Base-by-base conservation (phyloP, 768 basidiomycete genomes). In the Lactarius hengduanensis region DNA sequence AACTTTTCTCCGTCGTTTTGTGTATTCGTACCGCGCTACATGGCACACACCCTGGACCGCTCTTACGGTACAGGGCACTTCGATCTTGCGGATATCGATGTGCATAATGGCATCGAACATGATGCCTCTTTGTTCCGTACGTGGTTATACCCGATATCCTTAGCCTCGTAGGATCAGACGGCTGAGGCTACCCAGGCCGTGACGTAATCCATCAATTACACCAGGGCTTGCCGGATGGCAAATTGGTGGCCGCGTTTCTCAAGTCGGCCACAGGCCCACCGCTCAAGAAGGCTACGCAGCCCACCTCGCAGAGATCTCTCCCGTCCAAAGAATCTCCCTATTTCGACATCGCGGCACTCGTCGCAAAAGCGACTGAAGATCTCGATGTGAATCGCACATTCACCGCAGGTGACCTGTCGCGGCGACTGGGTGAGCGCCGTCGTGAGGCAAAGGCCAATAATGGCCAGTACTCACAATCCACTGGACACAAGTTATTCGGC, bases 41-140 rank as follows among this genome's bases (percentile, higher is more conserved):
- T 83, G 0, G 88, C 91, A 4, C 73, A 78, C 6, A 78, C 87
- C 77, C 74, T 93, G 64, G 78, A 81, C 13, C 85, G 82, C 68
- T 78, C 76, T 28, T 92, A 90, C 69, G 68, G 71, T 62, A 81
- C 68, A 7, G 90, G 86, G 63, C 84, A 77, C 7, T 83, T 90
- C 68, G 84, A 92, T 71, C 77, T 93, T 18, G 76, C 78, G 9
- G 90, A 92, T 40, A 79, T 93, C 45, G 83, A 84, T 72, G 72
- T 88, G 15, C 91, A 92, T 74, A 91, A 91, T 66, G 86, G 87
- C 6, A 90, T 90, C 63, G 89, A 90, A 68, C 87, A 90, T 68
- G 87, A 90, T 71, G 87, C 78, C 0, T 88, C 86, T 0, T 77
- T 90, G 26, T 79, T 81, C 20, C 80, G 88, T 88, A 74, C 53